These are phyloP conservation scores for Dichomitus squalens DNA, from an alignment of 1,284 basidiomycete species.

Conservation along the genomic window DNA sequence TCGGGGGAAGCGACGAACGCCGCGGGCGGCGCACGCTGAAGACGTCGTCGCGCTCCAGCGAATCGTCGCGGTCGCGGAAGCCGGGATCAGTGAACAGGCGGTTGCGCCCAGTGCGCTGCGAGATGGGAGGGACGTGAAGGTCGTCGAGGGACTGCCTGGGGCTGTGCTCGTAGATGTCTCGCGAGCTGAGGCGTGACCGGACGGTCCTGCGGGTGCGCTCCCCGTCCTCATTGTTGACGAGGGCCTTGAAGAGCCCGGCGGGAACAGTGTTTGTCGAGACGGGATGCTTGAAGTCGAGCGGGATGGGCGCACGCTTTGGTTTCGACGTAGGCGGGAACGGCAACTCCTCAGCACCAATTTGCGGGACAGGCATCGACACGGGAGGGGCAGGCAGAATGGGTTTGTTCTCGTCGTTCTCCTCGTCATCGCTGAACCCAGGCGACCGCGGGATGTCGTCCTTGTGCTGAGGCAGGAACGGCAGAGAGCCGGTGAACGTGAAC, in stretches of 20 bases:
- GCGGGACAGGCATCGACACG: slow-evolving; percentile 21
- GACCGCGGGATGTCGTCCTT: slow-evolving; percentile 15
- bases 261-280: slow-evolving; percentile 76
- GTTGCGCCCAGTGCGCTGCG: slow-evolving; percentile 53
- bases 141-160: slow-evolving; percentile 75
- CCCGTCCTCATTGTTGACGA: slow-evolving; percentile 54
- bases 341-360: slow-evolving; percentile 32
- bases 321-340: slow-evolving; percentile 42
- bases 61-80: slow-evolving; percentile 35
- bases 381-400: slow-evolving; percentile 12
- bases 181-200: slow-evolving; percentile 72
- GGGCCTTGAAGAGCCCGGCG: slow-evolving; percentile 80
- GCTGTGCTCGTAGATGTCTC: slow-evolving; percentile 62
- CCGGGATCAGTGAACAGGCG: slow-evolving; percentile 61
- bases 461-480: slow-evolving; percentile 17
- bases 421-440: slow-evolving; percentile 21
- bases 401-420: slow-evolving; percentile 28
- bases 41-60: slow-evolving; percentile 42
- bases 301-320: slow-evolving; percentile 73
- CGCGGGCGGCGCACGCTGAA: slow-evolving; percentile 50
- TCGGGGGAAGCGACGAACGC: slow-evolving; percentile 63
- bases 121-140: slow-evolving; percentile 65
- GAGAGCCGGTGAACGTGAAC: slow-evolving; percentile 61
- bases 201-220: slow-evolving; percentile 68
- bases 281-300: slow-evolving; percentile 78